Evolutionary conservation across 768 basidiomycete genomes (phyloP), one percentile per base, ranked within the genome.

Genomic region (Lyophyllum atratum): DNA sequence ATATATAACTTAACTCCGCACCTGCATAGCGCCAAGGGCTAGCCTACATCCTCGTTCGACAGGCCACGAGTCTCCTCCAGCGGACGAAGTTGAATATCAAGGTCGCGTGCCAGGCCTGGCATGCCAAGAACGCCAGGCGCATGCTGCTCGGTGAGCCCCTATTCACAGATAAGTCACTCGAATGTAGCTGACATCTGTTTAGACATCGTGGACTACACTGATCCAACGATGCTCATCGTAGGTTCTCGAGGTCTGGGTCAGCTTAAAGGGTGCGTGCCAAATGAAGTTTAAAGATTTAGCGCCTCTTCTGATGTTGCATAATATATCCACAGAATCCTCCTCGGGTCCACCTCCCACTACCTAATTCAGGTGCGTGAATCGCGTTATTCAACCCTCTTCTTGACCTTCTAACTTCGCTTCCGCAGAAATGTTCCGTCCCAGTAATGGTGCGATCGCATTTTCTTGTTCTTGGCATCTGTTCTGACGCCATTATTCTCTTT

Each of bases 341-440:
- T 98, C 34, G 95, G 95, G 14, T 95, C 93, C 3, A 98, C 94
- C 1, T 96, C 93, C 1, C 93, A 98, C 71, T 98, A 98, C 68
- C 84, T 94, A 46, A 91, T 93, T 44, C 89, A 93, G 79, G 86
- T 87, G 56, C 60, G 74, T 15, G 4, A n/a, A n/a, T 62, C 37
- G 4, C 34, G 48, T 24, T 50, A 29, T 34, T 50, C 54, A 49
- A 54, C 17, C 21, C 29, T 31, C n/a, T 28, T 21, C 37, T 48
- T n/a, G 31, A 45, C 29, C 51, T 49, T 37, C 34, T 43, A 52
- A 51, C 4, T 42, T 44, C 40, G 49, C 40, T 37, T 22, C 17
- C 56, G 25, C 54, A 93, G 80, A 95, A 93, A 73, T 95, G 93
- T 59, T 93, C 93, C 15, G 95, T 96, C 0, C 95, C 95, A 0